A percentile compares a stretch with the other conserved stretches of the same genome.
Conservation (phyloP, 1,284 basidiomycete species). For the Schizophyllum commune region DNA sequence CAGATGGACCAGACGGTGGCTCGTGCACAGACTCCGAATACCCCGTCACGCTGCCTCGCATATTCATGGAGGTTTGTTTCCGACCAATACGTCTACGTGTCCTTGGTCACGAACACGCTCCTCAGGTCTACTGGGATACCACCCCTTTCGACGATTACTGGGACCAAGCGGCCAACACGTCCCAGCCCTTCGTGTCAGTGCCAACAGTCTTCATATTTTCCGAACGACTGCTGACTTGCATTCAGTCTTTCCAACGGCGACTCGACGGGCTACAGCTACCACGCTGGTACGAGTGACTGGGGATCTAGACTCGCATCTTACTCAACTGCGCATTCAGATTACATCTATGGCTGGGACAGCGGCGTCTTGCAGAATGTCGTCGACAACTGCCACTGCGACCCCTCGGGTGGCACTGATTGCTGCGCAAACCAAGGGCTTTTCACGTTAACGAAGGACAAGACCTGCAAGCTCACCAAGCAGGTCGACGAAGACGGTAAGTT, state of each 20-base stretch:
- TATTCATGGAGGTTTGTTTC: conserved; percentile 34
- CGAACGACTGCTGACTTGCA: no score
- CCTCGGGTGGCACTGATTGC: conserved; percentile 28
- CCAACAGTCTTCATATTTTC: no score
- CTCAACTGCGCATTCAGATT: conserved; percentile 26
- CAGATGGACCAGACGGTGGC: conserved; percentile 34
- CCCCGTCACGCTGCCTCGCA: conserved; percentile 32
- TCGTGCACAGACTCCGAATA: conserved; percentile 33
- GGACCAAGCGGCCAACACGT: conserved; percentile 30
- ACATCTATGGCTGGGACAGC: conserved; percentile 42
- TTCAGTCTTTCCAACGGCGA: conserved; percentile 27
- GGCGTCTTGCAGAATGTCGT: conserved; percentile 39
- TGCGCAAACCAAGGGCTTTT: conserved; percentile 30
- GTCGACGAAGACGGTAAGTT: conserved; percentile 28
- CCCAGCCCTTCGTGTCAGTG: conserved; percentile 36
- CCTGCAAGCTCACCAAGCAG: conserved; percentile 28
- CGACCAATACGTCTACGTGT: background rate
- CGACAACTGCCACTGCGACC: conserved; percentile 35
- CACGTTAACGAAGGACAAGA: conserved; percentile 21
- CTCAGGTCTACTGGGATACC: conserved; percentile 34
- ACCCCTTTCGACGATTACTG: conserved; percentile 23
- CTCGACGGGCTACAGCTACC: conserved; percentile 43
- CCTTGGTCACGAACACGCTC: background rate
- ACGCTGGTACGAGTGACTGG: conserved; percentile 30
- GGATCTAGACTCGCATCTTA: background rate